A percentile compares a stretch with the other conserved stretches of the same genome.
phyloP scores from a whole-genome alignment of 2,329 filamentous ascomycete species.

The Fusarium anguioides region DNA sequence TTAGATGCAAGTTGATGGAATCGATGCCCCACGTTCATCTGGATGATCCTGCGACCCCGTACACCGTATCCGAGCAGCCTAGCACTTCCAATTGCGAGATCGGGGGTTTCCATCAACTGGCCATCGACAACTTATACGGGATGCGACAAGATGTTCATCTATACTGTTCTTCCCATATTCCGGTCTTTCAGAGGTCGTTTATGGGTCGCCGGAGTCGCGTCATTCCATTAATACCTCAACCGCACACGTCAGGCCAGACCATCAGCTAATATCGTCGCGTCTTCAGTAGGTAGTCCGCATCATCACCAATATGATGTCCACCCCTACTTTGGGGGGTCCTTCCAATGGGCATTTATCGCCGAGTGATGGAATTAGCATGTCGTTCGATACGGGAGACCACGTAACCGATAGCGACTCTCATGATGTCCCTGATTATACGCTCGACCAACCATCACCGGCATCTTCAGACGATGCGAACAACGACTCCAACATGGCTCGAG shows the following conservation, averaged over 20 bases:
- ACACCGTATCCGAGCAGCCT: conserved; percentile 35
- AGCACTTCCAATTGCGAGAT: conserved; percentile 57
- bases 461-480: conserved; percentile 58
- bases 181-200: conserved; percentile 35
- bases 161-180: conserved; percentile 41
- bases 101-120: conserved; percentile 59
- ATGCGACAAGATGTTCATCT: conserved; percentile 58
- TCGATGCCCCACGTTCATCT: conserved; percentile 49
- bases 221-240: conserved; percentile 36
- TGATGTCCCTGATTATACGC: conserved; percentile 71
- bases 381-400: conserved; percentile 51
- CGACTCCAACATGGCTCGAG: conserved; percentile 53
- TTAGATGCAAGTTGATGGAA: conserved; percentile 50
- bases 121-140: conserved; percentile 56
- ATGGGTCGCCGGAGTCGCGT: conserved; percentile 47
- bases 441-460: conserved; percentile 58
- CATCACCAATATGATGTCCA: conserved; percentile 72
- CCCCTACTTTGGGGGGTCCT: conserved; percentile 69
- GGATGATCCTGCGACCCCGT: conserved; percentile 45
- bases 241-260: conserved; percentile 22
- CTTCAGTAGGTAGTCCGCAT: conserved; percentile 65
- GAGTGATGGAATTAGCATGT: conserved; percentile 57
- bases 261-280: conserved; percentile 52
- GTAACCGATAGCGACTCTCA: conserved; percentile 77
- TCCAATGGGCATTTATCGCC: conserved; percentile 75